Conservation (phyloP, 2,329 filamentous ascomycete genomes). For the Cladosporium sp. region DNA sequence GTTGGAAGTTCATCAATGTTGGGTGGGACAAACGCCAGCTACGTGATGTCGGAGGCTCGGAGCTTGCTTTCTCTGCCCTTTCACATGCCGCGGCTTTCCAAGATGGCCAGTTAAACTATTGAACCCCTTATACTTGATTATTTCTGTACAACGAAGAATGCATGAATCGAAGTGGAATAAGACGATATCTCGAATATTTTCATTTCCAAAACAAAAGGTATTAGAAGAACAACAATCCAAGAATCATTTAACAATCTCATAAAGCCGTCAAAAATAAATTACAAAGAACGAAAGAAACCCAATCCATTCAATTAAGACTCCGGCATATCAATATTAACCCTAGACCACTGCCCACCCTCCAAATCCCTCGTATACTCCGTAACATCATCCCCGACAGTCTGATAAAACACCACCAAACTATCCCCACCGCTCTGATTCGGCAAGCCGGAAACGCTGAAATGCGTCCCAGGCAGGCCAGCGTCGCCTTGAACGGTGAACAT, state of each 20-base stretch:
- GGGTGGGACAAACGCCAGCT: no score
- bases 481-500: conserved; percentile 32
- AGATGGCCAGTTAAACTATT: no score
- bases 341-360: conserved; percentile 27
- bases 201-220: no score
- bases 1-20: neutral
- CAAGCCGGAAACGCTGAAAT: conserved; percentile 36
- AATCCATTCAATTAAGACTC: neutral
- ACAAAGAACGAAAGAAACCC: neutral
- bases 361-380: conserved; percentile 24
- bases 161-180: no score
- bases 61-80: no score
- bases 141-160: no score
- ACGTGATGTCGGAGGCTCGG: no score
- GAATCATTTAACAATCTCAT: neutral
- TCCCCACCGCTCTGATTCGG: conserved; percentile 28
- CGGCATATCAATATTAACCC: conserved; percentile 18
- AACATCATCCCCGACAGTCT: conserved; percentile 22
- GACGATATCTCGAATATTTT: no score
- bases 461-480: conserved; percentile 35
- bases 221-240: no score
- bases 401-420: conserved; percentile 31
- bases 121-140: no score
- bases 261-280: neutral
- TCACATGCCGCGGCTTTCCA: neutral